phyloP scores from a whole-genome alignment of 2,329 filamentous ascomycete genomes.

The Fusarium marasasianum region DNA sequence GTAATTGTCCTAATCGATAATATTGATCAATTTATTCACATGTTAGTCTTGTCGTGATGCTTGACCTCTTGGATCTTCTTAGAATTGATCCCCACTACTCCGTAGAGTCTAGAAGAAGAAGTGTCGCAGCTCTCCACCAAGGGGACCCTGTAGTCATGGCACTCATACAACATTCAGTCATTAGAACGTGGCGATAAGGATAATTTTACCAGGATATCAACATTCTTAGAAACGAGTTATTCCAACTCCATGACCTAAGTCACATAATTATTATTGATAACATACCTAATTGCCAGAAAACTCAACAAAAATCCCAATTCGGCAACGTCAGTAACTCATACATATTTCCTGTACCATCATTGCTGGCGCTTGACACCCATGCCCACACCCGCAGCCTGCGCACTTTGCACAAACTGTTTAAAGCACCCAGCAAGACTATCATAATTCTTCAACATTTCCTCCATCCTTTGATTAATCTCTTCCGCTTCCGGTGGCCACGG shows the following conservation, averaged over 20 bases:
- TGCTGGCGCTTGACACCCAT: background rate
- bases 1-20: fast-evolving
- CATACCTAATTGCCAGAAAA: too few relatives aligned
- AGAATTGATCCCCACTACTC: too few relatives aligned
- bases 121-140: background rate
- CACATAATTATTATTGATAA: too few relatives aligned
- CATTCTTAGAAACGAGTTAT: background rate
- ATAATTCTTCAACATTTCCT: background rate
- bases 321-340: background rate
- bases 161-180: background rate
- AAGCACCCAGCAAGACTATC: background rate
- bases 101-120: background rate
- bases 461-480: background rate
- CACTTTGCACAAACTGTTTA: slow-evolving; percentile 10
- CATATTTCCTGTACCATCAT: background rate
- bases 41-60: fast-evolving
- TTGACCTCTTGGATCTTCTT: background rate
- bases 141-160: too few relatives aligned
- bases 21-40: too few relatives aligned
- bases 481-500: slow-evolving; percentile 10
- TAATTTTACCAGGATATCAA: too few relatives aligned
- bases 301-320: too few relatives aligned
- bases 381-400: background rate
- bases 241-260: background rate
- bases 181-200: too few relatives aligned